Conservation (phyloP, 768 basidiomycete species). For the Auriscalpium vulgare region DNA sequence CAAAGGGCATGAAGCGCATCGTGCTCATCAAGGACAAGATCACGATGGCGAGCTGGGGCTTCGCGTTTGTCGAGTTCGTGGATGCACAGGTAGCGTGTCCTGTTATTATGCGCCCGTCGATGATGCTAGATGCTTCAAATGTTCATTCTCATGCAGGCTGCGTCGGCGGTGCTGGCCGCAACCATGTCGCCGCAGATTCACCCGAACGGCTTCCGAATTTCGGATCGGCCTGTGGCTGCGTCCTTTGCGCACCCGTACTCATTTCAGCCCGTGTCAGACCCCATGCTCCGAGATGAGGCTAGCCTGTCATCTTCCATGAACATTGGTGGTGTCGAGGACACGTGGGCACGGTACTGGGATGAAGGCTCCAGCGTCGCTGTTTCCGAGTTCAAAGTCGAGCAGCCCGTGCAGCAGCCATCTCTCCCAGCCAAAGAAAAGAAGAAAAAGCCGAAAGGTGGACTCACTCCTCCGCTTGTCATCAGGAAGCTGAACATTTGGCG, state of each 20-base stretch:
- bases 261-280: constrained; percentile 74
- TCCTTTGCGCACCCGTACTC: constrained; percentile 92
- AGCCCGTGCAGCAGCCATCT: constrained; percentile 32
- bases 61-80: constrained; percentile 89
- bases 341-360: constrained; percentile 90
- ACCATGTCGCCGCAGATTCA: constrained; percentile 82
- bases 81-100: constrained; percentile 59
- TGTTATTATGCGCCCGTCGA: not conserved
- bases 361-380: constrained; percentile 70
- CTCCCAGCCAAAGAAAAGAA: constrained; percentile 53
- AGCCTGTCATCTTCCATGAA: constrained; percentile 59
- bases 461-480: not conserved
- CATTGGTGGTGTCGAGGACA: constrained; percentile 64
- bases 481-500: not conserved
- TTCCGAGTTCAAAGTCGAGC: constrained; percentile 73
- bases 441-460: constrained; percentile 49
- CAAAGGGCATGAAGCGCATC: constrained; percentile 82
- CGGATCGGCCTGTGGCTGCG: constrained; percentile 79
- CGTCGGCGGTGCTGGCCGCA: constrained; percentile 72
- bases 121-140: constrained; percentile 11
- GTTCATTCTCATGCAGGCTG: constrained; percentile 46
- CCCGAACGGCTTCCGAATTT: constrained; percentile 91
- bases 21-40: constrained; percentile 85
- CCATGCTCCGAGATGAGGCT: constrained; percentile 69
- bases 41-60: constrained; percentile 85